Conservation (phyloP, 352 stramenopile species). For the Phytophthora hybrid region DNA sequence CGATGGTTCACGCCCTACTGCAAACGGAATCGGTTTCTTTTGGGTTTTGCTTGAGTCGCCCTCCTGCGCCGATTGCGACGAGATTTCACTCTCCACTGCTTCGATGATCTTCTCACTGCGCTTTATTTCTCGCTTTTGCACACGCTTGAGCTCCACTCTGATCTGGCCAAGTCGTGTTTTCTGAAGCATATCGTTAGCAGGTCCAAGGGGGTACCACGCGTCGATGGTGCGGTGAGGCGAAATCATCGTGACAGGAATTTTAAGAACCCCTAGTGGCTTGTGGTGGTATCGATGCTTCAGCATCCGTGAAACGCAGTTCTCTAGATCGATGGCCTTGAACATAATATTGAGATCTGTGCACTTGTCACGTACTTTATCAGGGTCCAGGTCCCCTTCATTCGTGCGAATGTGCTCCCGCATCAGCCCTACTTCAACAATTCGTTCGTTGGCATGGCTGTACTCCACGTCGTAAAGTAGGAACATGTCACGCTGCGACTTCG, state of each 20-base stretch:
- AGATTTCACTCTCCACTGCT: background rate
- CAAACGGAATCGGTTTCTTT: constrained; percentile 20
- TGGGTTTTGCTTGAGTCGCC: constrained; percentile 13
- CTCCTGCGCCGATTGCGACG: background rate
- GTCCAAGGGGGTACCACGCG: constrained; percentile 69
- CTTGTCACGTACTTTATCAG: constrained; percentile 59
- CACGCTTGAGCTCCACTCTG: constrained; percentile 58
- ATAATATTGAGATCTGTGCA: constrained; percentile 73
- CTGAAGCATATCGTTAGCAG: constrained; percentile 75
- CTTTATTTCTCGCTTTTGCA: constrained; percentile 41
- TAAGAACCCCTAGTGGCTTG: constrained; percentile 68
- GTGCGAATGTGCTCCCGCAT: constrained; percentile 66
- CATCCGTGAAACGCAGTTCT: constrained; percentile 75
- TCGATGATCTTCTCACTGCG: constrained; percentile 45
- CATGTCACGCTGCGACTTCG: constrained; percentile 57
- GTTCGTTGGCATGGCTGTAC: constrained; percentile 66
- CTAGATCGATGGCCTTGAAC: constrained; percentile 68
- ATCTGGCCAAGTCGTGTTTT: constrained; percentile 68
- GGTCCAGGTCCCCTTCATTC: constrained; percentile 66
- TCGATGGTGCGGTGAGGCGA: constrained; percentile 68
- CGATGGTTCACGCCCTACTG: constrained; percentile 46
- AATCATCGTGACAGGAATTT: constrained; percentile 71
- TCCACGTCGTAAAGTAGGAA: constrained; percentile 81
- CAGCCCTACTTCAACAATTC: constrained; percentile 68
- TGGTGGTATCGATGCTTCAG: constrained; percentile 47